These are phyloP conservation scores for Polysphondylium violaceum DNA, from an alignment of 78 protist species.

Conservation along the genomic window DNA sequence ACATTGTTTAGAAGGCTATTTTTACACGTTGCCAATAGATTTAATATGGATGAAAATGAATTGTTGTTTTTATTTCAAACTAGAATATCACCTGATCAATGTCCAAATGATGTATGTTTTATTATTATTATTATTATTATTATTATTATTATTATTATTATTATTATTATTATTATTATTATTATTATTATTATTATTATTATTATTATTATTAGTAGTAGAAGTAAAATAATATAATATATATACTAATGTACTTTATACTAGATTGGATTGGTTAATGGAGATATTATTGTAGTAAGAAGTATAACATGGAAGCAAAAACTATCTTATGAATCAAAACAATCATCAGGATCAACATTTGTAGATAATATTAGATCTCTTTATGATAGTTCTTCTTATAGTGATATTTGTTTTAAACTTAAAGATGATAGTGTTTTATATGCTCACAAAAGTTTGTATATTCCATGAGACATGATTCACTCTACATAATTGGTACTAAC, in stretches of 20 bases:
- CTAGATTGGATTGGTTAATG: constrained; percentile 43
- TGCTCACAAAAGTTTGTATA: constrained; percentile 54
- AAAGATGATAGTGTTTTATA: constrained; percentile 20
- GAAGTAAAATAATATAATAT: not conserved
- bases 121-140: not conserved
- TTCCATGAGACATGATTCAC: not conserved
- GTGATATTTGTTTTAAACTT: constrained; percentile 50
- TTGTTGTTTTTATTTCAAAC: constrained; percentile 46
- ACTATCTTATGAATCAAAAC: not conserved
- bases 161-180: not conserved
- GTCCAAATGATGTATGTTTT: not conserved
- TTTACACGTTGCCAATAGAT: constrained; percentile 59
- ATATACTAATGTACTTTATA: not conserved
- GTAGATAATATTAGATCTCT: constrained; percentile 17
- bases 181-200: not conserved
- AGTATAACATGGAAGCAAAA: constrained; percentile 8
- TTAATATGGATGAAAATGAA: constrained; percentile 49
- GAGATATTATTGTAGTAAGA: constrained; percentile 61
- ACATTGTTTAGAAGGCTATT: constrained; percentile 64
- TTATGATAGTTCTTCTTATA: constrained; percentile 17
- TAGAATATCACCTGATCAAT: constrained; percentile 45
- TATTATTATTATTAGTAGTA: not conserved
- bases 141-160: not conserved
- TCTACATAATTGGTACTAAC: not conserved
- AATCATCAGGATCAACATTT: not conserved